Base-by-base conservation (phyloP, 768 basidiomycete genomes). In the Amylocystis lapponica region DNA sequence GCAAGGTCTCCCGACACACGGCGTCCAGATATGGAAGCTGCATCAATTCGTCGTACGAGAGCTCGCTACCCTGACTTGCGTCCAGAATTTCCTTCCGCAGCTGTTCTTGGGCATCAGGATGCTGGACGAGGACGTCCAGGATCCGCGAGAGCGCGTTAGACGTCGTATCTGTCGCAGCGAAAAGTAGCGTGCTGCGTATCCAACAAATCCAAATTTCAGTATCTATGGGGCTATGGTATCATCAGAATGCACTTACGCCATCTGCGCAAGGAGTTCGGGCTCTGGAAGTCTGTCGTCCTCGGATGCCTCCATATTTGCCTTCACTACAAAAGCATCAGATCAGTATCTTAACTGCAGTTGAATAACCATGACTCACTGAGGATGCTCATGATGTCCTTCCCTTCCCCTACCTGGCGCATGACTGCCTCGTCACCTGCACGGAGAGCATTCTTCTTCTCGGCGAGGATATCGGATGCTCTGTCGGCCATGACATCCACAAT, bases 21-120 rank as follows among this genome's bases (percentile, higher is more conserved):
- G 68, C 70, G 45, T 86, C 85, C 12, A 89, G 74, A 50, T 81
- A 85, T 0, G 81, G 73, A 4, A 90, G 35, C 0, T 41, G 17
- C 27, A 48, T 41, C 5, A 52, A n/a, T 5, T 37, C 40, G 32
- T 46, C 47, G 31, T 49, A 49, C 59, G 58, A 22, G 60, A 64
- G 16, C 58, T 65, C 48, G 9, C 65, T 66, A 22, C 63, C 57
- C 20, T 49, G 27, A 17, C 25, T 19, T 1, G 55, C 56, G 0
- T 20, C 37, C n/a, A 39, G 13, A 11, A 57, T n/a, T 42, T 57
- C 59, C 17, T 39, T 50, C 16, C 46, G 62, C 48, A 54, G 55
- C 36, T 64, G 62, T 3, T 61, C 54, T 36, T 71, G 70, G 10
- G 63, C 58, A 8, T 67, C 59, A 3, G 52, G 60, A 54, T 61